Percentiles rank a stretch among this genome's conserved stretches.
These are phyloP conservation scores for Silene latifolia DNA, from an alignment of 148 eudicot species.

Conservation along the genomic window DNA sequence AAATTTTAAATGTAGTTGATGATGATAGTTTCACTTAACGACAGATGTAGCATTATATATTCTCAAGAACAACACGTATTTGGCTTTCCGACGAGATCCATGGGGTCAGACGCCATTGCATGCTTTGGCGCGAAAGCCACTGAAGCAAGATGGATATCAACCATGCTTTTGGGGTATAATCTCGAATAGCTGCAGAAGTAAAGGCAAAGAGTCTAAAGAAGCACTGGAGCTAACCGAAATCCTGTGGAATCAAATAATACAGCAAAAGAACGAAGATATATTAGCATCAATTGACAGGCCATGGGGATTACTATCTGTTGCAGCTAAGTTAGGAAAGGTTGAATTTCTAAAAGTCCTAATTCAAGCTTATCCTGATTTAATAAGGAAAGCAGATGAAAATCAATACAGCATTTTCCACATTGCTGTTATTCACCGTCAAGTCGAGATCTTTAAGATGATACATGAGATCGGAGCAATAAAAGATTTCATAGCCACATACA, in stretches of 20 bases:
- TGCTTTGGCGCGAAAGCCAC: constrained; percentile 23
- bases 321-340: constrained; percentile 36
- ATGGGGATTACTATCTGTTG: constrained; percentile 26
- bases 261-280: constrained; percentile 16
- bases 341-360: constrained; percentile 32
- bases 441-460: neutral
- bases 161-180: constrained; percentile 1
- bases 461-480: too few species aligned
- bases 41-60: constrained; percentile 23
- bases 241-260: constrained; percentile 21
- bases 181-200: constrained; percentile 2
- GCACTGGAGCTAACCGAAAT: constrained; percentile 15
- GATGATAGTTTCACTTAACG: neutral
- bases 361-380: constrained; percentile 40
- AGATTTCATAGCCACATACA: too few species aligned
- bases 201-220: constrained; percentile 12
- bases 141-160: neutral
- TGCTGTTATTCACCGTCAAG: constrained; percentile 39
- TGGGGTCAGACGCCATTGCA: constrained; percentile 21
- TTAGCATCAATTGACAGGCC: constrained; percentile 1
- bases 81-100: constrained; percentile 19
- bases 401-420: constrained; percentile 46
- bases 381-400: constrained; percentile 42
- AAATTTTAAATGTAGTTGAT: neutral
- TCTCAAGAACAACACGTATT: neutral